phyloP scores from a whole-genome alignment of 306 rosid genomes.

The Prunus mongolica region DNA sequence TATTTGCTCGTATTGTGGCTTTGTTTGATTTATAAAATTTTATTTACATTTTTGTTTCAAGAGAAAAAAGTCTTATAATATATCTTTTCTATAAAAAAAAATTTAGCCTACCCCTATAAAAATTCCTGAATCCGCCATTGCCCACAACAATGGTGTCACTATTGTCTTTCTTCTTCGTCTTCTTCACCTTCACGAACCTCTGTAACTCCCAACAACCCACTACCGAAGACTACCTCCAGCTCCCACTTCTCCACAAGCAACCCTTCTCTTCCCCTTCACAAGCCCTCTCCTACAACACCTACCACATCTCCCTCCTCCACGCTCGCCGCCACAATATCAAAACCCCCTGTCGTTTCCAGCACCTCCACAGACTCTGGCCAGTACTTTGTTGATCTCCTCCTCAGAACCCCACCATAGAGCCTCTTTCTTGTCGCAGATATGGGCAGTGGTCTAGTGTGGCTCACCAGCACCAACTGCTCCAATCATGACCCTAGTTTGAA shows the following conservation, averaged over 20 bases:
- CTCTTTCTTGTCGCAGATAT: constrained; percentile 63
- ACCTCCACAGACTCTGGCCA: constrained; percentile 59
- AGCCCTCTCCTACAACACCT: constrained; percentile 24
- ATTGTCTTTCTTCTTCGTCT: not conserved
- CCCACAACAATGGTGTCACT: no score
- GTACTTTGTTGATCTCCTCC: constrained; percentile 48
- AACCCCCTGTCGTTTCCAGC: no score
- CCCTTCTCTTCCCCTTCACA: constrained; percentile 35
- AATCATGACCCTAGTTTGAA: constrained; percentile 25
- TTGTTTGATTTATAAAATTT: no score
- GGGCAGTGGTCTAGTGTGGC: constrained; percentile 60
- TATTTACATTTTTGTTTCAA: no score
- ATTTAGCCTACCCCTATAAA: no score
- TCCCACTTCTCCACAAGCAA: constrained; percentile 38
- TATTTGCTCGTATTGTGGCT: no score
- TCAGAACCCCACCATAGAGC: constrained; percentile 55
- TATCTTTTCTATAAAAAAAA: no score
- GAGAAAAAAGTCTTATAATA: no score
- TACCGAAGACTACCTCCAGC: constrained; percentile 26
- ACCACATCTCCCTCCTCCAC: no score
- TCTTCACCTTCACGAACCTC: not conserved
- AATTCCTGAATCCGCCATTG: no score
- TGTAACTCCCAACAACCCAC: constrained; percentile 4
- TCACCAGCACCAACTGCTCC: no score
- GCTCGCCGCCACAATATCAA: no score